A percentile compares a stretch with the other conserved stretches of the same genome.
These are phyloP conservation scores for Solidago caesia DNA, from an alignment of 129 eudicot genomes.

Conservation along the genomic window DNA sequence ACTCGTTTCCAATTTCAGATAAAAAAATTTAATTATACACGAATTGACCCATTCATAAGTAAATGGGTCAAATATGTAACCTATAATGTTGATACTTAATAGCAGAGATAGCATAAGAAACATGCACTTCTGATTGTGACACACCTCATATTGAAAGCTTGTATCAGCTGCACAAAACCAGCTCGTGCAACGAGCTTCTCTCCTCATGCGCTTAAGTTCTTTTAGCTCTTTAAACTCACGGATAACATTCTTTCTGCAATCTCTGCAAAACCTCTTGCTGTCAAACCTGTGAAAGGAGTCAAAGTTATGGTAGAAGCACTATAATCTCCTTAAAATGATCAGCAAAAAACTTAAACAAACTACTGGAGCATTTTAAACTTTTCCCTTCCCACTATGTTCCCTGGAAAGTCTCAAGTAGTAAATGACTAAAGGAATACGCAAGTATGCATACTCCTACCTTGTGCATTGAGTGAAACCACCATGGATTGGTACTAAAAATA, in stretches of 20 bases:
- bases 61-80: background rate
- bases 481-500: background rate
- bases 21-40: too few relatives aligned
- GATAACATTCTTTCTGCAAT: slow-evolving; percentile 93
- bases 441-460: too few relatives aligned
- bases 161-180: slow-evolving; percentile 96
- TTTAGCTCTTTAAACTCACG: slow-evolving; percentile 96
- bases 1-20: background rate
- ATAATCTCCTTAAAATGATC: background rate
- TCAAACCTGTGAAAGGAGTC: slow-evolving; percentile 65
- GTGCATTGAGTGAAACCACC: background rate
- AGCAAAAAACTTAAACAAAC: slow-evolving; percentile 15
- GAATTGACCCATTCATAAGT: background rate
- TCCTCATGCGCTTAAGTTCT: slow-evolving; percentile 80
- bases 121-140: slow-evolving; percentile 5
- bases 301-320: slow-evolving; percentile 13
- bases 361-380: background rate
- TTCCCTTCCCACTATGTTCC: too few relatives aligned
- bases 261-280: slow-evolving; percentile 94
- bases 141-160: slow-evolving; percentile 88
- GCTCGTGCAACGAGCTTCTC: slow-evolving; percentile 75
- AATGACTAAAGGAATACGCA: too few relatives aligned
- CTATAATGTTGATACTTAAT: background rate
- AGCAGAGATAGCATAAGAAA: background rate
- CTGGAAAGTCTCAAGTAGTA: too few relatives aligned